phyloP scores from a whole-genome alignment of 495 filamentous ascomycete species.

The Tuber microsphaerosporum region DNA sequence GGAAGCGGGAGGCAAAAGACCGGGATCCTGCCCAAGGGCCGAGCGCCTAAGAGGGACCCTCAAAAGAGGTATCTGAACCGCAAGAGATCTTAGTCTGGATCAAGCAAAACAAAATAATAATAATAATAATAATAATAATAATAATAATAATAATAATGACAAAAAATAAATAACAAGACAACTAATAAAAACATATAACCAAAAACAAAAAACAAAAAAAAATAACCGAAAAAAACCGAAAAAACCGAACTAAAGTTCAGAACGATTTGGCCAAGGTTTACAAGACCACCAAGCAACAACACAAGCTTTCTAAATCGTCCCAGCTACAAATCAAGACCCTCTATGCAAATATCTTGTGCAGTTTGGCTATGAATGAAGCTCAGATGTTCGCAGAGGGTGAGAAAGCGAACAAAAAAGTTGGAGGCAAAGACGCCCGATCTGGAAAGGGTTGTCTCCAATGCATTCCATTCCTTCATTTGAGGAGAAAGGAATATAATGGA shows the following conservation, averaged over 20 bases:
- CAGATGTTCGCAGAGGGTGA: conserved; percentile 71
- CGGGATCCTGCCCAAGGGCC: no score
- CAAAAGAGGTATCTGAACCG: no score
- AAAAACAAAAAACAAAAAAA: no score
- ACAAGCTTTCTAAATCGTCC: conserved; percentile 88
- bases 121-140: no score
- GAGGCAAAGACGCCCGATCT: conserved; percentile 12
- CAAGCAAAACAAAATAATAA: no score
- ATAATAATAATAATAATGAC: no score
- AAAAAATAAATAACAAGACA: no score
- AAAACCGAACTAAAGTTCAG: conserved; percentile 96
- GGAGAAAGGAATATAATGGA: conserved; percentile 84
- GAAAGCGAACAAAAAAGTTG: conserved; percentile 62
- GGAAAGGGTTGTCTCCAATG: conserved; percentile 60
- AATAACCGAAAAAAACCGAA: no score
- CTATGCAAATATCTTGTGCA: conserved; percentile 87
- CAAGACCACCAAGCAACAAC: conserved; percentile 94
- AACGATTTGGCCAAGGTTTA: conserved; percentile 89
- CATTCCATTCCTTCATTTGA: conserved; percentile 94
- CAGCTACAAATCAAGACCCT: conserved; percentile 90
- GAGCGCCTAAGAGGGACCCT: no score
- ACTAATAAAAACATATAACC: no score
- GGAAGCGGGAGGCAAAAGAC: no score
- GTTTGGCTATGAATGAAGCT: conserved; percentile 90
- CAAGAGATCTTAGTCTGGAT: no score